A percentile compares a stretch with the other conserved stretches of the same genome.
Evolutionary conservation across 2,329 filamentous ascomycete genomes (phyloP).

Genomic region (Bipolaris sorokiniana): DNA sequence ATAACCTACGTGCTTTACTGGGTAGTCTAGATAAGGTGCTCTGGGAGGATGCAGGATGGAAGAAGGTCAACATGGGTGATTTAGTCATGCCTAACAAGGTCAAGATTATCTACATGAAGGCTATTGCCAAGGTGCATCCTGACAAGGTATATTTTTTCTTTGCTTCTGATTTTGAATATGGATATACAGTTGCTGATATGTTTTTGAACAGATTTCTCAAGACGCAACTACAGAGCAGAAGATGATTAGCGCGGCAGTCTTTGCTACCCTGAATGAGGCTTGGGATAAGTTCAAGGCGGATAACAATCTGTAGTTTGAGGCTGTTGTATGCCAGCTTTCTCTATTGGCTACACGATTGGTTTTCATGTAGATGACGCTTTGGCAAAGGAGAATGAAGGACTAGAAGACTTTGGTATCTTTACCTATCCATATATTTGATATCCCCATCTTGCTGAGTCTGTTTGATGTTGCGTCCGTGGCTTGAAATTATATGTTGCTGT

Average conservation of each 20-base stretch:
- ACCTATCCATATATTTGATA: neutral
- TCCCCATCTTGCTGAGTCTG: neutral
- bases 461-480: too few species aligned
- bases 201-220: slow-evolving; percentile 59
- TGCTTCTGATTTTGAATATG: too few species aligned
- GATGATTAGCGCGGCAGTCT: slow-evolving; percentile 71
- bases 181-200: slow-evolving; percentile 18
- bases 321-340: neutral
- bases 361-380: neutral
- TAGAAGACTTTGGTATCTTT: too few species aligned
- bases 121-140: slow-evolving; percentile 96
- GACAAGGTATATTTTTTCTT: slow-evolving; percentile 75
- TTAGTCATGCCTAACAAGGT: slow-evolving; percentile 92
- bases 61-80: slow-evolving; percentile 94
- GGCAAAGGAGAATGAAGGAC: too few species aligned
- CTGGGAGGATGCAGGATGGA: slow-evolving; percentile 94
- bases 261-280: slow-evolving; percentile 69
- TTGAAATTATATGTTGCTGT: too few species aligned
- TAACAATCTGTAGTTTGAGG: slow-evolving; percentile 50
- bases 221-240: slow-evolving; percentile 69
- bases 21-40: slow-evolving; percentile 86
- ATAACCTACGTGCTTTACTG: slow-evolving; percentile 87
- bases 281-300: slow-evolving; percentile 73
- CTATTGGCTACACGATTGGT: neutral
- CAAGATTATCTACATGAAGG: slow-evolving; percentile 99